A percentile compares a stretch with the other conserved stretches of the same genome.
Evolutionary conservation across 2,329 filamentous ascomycete genomes (phyloP).

Genomic region (Aspergillus pseudoviridinutans): DNA sequence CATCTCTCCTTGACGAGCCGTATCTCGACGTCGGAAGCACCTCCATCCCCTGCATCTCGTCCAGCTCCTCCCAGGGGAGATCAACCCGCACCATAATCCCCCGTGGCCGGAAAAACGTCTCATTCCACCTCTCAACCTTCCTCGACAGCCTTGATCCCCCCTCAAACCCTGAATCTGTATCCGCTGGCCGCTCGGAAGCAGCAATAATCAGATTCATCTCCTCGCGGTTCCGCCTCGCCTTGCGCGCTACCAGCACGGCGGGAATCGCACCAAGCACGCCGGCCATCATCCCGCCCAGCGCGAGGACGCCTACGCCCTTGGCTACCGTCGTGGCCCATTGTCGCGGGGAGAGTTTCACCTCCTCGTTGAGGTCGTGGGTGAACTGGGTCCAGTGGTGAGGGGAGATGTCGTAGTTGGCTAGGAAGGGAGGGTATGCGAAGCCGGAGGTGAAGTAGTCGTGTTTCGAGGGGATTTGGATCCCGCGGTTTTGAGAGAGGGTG

Average conservation of each 20-base stretch:
- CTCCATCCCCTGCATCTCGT: conserved; percentile 23
- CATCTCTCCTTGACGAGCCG: not conserved
- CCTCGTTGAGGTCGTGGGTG: conserved; percentile 23
- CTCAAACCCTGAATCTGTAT: not conserved
- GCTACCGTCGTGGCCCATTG: conserved; percentile 30
- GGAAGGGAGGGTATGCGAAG: conserved; percentile 27
- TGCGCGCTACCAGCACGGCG: conserved; percentile 20
- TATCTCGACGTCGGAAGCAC: not conserved
- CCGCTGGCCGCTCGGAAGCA: conserved; percentile 9
- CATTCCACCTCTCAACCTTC: conserved; percentile 27
- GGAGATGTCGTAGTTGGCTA: conserved; percentile 18
- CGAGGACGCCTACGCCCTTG: conserved; percentile 25
- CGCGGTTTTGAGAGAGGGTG: conserved; percentile 14
- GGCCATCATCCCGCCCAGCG: conserved; percentile 28
- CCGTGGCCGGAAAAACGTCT: conserved; percentile 24
- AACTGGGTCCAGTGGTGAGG: conserved; percentile 24
- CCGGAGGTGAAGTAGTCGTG: conserved; percentile 24
- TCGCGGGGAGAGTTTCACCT: conserved; percentile 22
- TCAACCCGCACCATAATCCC: conserved; percentile 29
- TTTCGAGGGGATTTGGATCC: conserved; percentile 28
- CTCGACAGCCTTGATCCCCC: conserved; percentile 8
- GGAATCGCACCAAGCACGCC: conserved; percentile 28
- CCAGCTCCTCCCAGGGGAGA: conserved; percentile 24
- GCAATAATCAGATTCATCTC: conserved; percentile 23
- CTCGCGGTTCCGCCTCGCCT: conserved; percentile 19